phyloP scores from a whole-genome alignment of 208 protist genomes.

The Acanthamoeba divionensis region DNA sequence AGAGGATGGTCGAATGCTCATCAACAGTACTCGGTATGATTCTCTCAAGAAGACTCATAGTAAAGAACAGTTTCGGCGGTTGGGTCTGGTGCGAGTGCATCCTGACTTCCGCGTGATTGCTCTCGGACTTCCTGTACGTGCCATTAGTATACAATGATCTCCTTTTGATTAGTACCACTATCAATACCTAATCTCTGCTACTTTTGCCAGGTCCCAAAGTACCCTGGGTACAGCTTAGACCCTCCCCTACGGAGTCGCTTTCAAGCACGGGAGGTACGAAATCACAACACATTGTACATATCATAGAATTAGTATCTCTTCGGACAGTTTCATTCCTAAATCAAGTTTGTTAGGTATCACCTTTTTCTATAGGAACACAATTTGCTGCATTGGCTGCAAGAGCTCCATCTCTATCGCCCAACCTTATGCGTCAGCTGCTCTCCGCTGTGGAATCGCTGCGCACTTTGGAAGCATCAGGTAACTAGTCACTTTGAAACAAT shows the following conservation, averaged over 20 bases:
- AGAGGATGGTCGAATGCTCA: constrained; percentile 90
- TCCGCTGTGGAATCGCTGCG: neutral
- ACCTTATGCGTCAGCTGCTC: neutral
- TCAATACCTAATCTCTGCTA: too few species aligned
- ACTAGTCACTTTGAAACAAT: too few species aligned
- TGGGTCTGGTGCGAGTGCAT: constrained; percentile 86
- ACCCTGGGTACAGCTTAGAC: constrained; percentile 74
- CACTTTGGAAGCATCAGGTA: constrained; percentile 9
- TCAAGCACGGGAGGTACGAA: constrained; percentile 67
- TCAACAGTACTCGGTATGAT: constrained; percentile 88
- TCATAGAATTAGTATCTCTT: too few species aligned
- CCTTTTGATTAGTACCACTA: too few species aligned
- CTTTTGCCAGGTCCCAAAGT: constrained; percentile 57
- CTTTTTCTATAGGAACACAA: constrained; percentile 17
- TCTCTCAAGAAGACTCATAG: constrained; percentile 70
- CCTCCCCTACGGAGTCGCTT: constrained; percentile 81
- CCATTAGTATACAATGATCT: constrained; percentile 67
- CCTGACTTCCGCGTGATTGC: constrained; percentile 92
- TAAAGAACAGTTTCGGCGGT: constrained; percentile 66
- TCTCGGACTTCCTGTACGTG: constrained; percentile 88
- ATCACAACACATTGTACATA: neutral
- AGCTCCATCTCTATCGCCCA: neutral
- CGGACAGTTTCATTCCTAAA: too few species aligned
- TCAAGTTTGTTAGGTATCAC: neutral
- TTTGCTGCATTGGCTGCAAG: neutral